A percentile compares a stretch with the other conserved stretches of the same genome.
Conservation (phyloP, 139 green algal genomes). For the Chlorella sp. region DNA sequence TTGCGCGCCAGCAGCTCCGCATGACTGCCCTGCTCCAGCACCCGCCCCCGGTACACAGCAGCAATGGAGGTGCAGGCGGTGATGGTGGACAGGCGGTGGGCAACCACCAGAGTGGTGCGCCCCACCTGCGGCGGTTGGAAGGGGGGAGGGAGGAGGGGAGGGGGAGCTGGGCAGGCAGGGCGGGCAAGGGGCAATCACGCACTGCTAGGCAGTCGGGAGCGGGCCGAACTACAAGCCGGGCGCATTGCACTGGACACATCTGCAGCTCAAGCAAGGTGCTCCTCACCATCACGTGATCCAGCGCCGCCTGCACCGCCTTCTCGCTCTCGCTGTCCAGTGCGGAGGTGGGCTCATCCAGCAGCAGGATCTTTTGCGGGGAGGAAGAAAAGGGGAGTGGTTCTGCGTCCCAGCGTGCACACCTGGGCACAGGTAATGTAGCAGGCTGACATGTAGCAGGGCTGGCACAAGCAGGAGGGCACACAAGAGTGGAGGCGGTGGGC, state of each 20-base stretch:
- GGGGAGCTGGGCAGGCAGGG: background rate
- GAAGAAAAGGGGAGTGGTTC: no score
- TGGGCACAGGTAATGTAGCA: no score
- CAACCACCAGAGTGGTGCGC: conserved; percentile 67
- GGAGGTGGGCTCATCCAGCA: conserved; percentile 74
- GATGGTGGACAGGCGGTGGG: conserved; percentile 79
- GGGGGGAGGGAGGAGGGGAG: background rate
- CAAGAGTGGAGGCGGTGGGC: no score
- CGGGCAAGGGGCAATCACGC: no score
- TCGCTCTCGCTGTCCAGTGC: conserved; percentile 62
- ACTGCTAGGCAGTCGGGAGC: no score
- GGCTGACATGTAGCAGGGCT: no score
- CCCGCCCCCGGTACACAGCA: conserved; percentile 39
- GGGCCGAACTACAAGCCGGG: no score
- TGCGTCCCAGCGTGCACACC: no score
- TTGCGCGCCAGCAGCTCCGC: conserved; percentile 44
- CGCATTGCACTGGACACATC: no score
- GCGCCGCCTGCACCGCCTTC: conserved; percentile 57
- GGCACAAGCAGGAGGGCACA: no score
- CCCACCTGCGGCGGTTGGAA: conserved; percentile 27
- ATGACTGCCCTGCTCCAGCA: conserved; percentile 63
- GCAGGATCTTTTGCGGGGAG: conserved; percentile 46
- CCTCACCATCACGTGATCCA: conserved; percentile 46
- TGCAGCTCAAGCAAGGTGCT: background rate
- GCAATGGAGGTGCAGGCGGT: conserved; percentile 61